phyloP scores from a whole-genome alignment of 495 filamentous ascomycete genomes.

The Hypoxylon subgilvum region DNA sequence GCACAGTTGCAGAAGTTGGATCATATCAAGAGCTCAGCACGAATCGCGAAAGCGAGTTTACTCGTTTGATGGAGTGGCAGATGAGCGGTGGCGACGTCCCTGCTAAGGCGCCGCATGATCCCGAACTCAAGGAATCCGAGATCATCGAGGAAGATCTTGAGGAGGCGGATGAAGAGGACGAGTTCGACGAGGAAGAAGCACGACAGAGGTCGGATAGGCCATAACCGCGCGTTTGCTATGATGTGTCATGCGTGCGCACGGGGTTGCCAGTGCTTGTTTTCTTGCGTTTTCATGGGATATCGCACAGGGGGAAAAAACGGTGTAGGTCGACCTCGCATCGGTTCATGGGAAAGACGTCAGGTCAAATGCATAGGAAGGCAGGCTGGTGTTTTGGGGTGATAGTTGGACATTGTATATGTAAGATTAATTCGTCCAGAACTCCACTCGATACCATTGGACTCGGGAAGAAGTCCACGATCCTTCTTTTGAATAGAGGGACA shows the following conservation, averaged over 20 bases:
- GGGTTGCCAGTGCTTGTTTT: background rate
- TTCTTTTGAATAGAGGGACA: conserved; percentile 1
- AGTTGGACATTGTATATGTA: conserved; percentile 32
- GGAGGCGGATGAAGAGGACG: conserved; percentile 45
- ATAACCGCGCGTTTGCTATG: conserved; percentile 6
- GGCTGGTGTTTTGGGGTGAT: conserved; percentile 1
- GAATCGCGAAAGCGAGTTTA: conserved; percentile 80
- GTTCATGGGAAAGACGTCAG: conserved; percentile 10
- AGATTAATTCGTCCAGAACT: conserved; percentile 33
- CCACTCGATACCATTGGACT: conserved; percentile 33
- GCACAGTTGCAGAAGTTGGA: conserved; percentile 87
- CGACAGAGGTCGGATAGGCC: conserved; percentile 20
- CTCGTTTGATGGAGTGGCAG: conserved; percentile 98
- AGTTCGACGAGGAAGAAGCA: conserved; percentile 31
- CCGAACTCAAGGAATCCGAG: conserved; percentile 51
- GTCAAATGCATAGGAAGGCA: background rate
- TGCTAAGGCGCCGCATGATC: conserved; percentile 22
- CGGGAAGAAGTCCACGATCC: conserved; percentile 8
- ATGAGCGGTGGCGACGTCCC: conserved; percentile 79
- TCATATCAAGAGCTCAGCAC: conserved; percentile 77
- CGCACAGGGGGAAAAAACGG: conserved; percentile 2
- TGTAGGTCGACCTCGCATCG: background rate
- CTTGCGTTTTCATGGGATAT: background rate
- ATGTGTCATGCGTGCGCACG: background rate
- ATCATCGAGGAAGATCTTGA: conserved; percentile 54